Evolutionary conservation across 73 alveolate genomes (phyloP).

Genomic region (Breviolum minutum): DNA sequence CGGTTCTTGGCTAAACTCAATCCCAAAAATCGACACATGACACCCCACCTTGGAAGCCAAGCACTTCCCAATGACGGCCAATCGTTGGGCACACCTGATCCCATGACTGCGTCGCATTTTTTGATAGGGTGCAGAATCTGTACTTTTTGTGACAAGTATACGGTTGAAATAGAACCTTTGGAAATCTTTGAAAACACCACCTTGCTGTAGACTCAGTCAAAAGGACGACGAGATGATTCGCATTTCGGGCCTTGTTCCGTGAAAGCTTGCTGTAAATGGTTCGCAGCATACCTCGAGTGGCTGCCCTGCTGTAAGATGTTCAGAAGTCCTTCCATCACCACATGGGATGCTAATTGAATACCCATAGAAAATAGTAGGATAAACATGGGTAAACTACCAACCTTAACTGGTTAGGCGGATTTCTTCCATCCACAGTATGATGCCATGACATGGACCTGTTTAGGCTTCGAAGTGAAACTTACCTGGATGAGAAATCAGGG

Average conservation of each 20-base stretch:
- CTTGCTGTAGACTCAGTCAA: too few species aligned
- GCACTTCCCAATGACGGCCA: constrained; percentile 94
- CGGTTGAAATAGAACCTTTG: too few species aligned
- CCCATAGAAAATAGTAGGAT: too few species aligned
- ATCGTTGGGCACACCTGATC: constrained; percentile 90
- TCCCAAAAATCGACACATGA: constrained; percentile 13
- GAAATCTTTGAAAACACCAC: too few species aligned
- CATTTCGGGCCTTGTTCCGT: constrained; percentile 27
- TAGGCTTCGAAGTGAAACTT: too few species aligned
- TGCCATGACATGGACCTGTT: too few species aligned
- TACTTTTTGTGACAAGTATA: not conserved
- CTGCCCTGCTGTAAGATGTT: not conserved
- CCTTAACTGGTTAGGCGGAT: too few species aligned
- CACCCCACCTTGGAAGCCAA: constrained; percentile 75
- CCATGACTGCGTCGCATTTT: not conserved
- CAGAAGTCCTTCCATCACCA: not conserved
- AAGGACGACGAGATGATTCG: too few species aligned
- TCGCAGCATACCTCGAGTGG: constrained; percentile 70
- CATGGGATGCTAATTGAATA: too few species aligned
- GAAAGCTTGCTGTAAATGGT: constrained; percentile 74
- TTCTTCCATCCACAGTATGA: too few species aligned
- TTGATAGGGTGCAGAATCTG: not conserved
- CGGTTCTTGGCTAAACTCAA: not conserved
- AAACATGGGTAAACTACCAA: too few species aligned
- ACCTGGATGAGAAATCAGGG: too few species aligned